Base-by-base conservation (phyloP, 192 early-diverging fungal species). In the Chytriomyces hyalinus region DNA sequence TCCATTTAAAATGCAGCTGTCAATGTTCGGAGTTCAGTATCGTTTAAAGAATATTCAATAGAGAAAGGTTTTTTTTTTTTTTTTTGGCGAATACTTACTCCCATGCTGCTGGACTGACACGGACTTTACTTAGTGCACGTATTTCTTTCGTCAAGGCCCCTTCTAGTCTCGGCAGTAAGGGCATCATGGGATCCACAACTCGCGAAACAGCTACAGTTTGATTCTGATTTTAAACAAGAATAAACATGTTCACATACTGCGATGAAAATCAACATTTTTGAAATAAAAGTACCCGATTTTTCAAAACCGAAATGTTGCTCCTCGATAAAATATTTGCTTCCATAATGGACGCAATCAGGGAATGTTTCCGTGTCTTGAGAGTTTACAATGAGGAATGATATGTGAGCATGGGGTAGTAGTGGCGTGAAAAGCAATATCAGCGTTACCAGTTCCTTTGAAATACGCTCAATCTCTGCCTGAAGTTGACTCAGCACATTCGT, bases 281-380 rank as follows among this genome's bases (percentile, higher is more conserved):
- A 57, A 20, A 5, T 3, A 57, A 57, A 57, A 4, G 20, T 57
- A 73, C 73, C 46, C 73, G 61, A 48, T 48, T 15, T 26, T 50
- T 75, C 24, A 66, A 20, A 11, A 17, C n/a, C 6, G 28, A 1
- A 9, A 73, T 47, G 26, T 75, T 75, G 11, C 44, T 50, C n/a
- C 73, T 61, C 26, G 73, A 75, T 17, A 75, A 15, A 51, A 28
- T 36, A 53, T 75, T 75, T 26, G 73, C 73, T 66, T 75, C 73
- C 73, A 75, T 64, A 26, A 75, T 66, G 20, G 73, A 64, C 11
- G 73, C 73, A 63, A 75, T 75, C 10, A 75, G 46, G 20, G 44
- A 15, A 48, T 75, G 73, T 53, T 75, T 75, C 10, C 64, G 73
- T 8, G 64, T 65, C 73, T 75, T 48, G 11, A 15, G 15, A 13